These are phyloP conservation scores for Candida loeiensis DNA, from an alignment of 805 yeast genomes.

Conservation along the genomic window DNA sequence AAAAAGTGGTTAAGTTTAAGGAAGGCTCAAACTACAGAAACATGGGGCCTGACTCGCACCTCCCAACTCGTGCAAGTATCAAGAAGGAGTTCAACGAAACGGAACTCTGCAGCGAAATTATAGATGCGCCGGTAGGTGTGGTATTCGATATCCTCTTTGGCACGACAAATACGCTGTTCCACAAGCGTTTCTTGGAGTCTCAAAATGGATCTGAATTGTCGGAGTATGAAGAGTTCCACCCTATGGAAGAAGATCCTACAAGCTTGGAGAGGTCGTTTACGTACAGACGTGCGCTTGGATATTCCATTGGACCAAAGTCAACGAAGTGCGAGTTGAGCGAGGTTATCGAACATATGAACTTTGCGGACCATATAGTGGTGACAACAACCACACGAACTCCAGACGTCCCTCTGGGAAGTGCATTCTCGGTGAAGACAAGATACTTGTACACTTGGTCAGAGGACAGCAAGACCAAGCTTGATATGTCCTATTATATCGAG, in stretches of 20 bases:
- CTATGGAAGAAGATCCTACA: slow-evolving; percentile 36
- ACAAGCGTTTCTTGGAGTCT: slow-evolving; percentile 41
- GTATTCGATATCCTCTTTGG: slow-evolving; percentile 63
- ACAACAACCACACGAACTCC: slow-evolving; percentile 65
- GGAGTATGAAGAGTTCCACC: slow-evolving; percentile 32
- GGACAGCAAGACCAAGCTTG: slow-evolving; percentile 49
- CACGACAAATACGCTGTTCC: slow-evolving; percentile 45
- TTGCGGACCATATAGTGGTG: slow-evolving; percentile 45
- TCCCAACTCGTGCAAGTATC: slow-evolving; percentile 39
- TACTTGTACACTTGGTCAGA: slow-evolving; percentile 61
- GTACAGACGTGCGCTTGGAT: slow-evolving; percentile 62
- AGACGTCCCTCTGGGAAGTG: slow-evolving; percentile 77
- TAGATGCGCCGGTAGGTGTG: slow-evolving; percentile 64
- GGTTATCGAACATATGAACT: slow-evolving; percentile 49
- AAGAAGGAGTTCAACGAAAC: slow-evolving; percentile 47
- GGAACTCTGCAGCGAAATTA: slow-evolving; percentile 49
- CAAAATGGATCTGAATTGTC: slow-evolving; percentile 65
- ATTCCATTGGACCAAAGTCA: slow-evolving; percentile 74
- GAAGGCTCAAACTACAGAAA: slow-evolving; percentile 17
- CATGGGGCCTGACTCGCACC: slow-evolving; percentile 44
- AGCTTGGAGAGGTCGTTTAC: slow-evolving; percentile 46
- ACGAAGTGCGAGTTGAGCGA: slow-evolving; percentile 66
- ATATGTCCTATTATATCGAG: slow-evolving; percentile 52
- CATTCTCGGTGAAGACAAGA: slow-evolving; percentile 60
- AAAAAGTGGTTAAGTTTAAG: slow-evolving; percentile 16